Percentiles rank a stretch among this genome's conserved stretches.
Evolutionary conservation across 2,329 filamentous ascomycete genomes (phyloP).

Genomic region (Colletotrichum sp.): DNA sequence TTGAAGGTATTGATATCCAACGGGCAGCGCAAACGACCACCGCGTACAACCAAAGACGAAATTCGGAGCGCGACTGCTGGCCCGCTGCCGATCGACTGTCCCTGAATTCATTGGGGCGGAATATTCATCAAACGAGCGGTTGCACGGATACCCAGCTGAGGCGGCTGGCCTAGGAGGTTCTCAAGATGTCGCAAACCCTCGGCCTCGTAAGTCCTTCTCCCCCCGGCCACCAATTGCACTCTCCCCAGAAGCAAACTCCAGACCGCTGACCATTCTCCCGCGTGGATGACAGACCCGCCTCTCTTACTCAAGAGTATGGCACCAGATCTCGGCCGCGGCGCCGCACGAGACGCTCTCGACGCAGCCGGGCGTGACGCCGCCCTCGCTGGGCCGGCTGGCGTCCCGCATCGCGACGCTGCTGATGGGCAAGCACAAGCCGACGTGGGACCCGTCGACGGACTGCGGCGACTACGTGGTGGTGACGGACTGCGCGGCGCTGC

Average conservation of each 20-base stretch:
- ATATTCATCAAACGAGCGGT: neutral
- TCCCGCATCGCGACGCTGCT: conserved; percentile 84
- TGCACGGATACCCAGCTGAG: neutral
- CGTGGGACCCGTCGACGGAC: conserved; percentile 95
- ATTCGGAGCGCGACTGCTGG: conserved; percentile 21
- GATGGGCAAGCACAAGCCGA: conserved; percentile 99
- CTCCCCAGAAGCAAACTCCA: neutral
- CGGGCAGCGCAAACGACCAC: neutral
- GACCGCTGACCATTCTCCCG: neutral
- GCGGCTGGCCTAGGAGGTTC: conserved; percentile 16
- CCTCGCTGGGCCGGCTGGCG: conserved; percentile 88
- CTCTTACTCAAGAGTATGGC: conserved; percentile 96
- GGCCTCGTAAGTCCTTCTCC: conserved; percentile 64
- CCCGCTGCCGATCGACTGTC: conserved; percentile 8
- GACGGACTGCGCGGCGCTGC: conserved; percentile 83
- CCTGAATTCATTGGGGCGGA: neutral
- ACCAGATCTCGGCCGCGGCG: conserved; percentile 76
- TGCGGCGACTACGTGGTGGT: conserved; percentile 99
- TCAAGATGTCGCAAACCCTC: conserved; percentile 78
- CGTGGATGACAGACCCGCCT: conserved; percentile 76
- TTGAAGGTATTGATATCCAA: neutral
- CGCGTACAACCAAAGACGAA: conserved; percentile 11
- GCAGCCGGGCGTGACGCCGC: conserved; percentile 63
- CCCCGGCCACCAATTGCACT: neutral
- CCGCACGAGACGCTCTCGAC: conserved; percentile 67